Evolutionary conservation across 2,329 filamentous ascomycete species (phyloP).

Genomic region (Emmonsiellopsis sp.): DNA sequence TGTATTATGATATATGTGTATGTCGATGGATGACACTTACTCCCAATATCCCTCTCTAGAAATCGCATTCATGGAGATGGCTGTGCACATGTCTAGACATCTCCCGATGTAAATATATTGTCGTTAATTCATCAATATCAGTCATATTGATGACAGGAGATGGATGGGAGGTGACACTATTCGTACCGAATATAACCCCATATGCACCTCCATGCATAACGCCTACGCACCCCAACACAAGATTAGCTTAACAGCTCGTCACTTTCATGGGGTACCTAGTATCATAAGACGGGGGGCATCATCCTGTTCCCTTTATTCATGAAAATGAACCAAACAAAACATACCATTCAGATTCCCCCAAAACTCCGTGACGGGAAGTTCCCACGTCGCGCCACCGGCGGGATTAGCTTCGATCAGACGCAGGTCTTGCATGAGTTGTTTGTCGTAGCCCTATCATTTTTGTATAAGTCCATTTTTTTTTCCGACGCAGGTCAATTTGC

Average conservation of each 20-base stretch:
- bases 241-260: neutral
- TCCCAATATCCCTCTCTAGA: constrained; percentile 42
- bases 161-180: constrained; percentile 4
- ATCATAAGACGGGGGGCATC: neutral
- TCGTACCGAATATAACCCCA: constrained; percentile 60
- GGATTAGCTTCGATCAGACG: constrained; percentile 17
- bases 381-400: constrained; percentile 15
- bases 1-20: neutral
- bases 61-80: constrained; percentile 40
- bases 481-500: neutral
- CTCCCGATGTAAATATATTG: neutral
- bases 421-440: constrained; percentile 15
- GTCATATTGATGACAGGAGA: neutral
- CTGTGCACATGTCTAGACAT: constrained; percentile 42
- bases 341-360: constrained; percentile 19
- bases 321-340: neutral
- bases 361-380: constrained; percentile 14
- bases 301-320: neutral
- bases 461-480: neutral
- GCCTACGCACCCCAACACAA: constrained; percentile 5
- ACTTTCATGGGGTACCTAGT: neutral
- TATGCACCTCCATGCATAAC: constrained; percentile 45
- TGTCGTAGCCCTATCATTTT: constrained; percentile 15
- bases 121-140: neutral
- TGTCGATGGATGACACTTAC: constrained; percentile 15